A percentile compares a stretch with the other conserved stretches of the same genome.
These are phyloP conservation scores for Tephrocybe sp. DNA, from an alignment of 768 basidiomycete genomes.

Conservation along the genomic window DNA sequence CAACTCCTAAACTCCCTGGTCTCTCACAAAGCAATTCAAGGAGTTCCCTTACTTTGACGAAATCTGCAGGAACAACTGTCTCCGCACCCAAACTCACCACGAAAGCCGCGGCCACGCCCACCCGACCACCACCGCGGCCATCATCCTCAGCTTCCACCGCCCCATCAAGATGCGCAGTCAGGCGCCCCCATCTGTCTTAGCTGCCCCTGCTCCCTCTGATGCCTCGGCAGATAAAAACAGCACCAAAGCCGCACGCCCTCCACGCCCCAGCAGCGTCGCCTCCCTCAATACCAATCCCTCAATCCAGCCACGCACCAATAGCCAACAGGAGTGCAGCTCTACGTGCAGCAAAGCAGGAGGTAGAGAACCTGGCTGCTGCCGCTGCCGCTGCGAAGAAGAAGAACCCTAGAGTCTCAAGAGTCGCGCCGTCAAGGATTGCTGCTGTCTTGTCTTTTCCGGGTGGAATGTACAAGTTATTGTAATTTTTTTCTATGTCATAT, in stretches of 20 bases:
- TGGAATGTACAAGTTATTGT: neutral
- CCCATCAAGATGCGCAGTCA: constrained; percentile 13
- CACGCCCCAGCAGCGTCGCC: constrained; percentile 57
- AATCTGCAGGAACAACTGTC: neutral
- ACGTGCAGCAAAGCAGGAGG: constrained; percentile 67
- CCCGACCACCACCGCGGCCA: constrained; percentile 14
- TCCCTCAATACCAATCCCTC: constrained; percentile 42
- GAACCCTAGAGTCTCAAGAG: constrained; percentile 23
- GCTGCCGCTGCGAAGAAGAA: constrained; percentile 41
- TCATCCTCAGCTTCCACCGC: constrained; percentile 23
- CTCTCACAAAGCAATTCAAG: constrained; percentile 46
- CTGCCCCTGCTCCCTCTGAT: constrained; percentile 22
- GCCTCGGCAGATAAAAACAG: constrained; percentile 8
- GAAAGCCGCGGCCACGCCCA: constrained; percentile 16
- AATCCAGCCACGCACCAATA: constrained; percentile 64
- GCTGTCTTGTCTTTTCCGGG: constrained; percentile 11
- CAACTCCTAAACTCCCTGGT: constrained; percentile 41
- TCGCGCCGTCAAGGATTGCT: constrained; percentile 37
- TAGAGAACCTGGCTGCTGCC: constrained; percentile 41
- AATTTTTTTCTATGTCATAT: no score
- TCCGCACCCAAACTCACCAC: neutral
- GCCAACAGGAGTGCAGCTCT: constrained; percentile 78
- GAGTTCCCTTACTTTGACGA: constrained; percentile 25
- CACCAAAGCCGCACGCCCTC: constrained; percentile 22
- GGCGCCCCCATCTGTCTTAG: constrained; percentile 21